Evolutionary conservation across 2,329 filamentous ascomycete species (phyloP).

Genomic region (Coleophoma eucalyptorum): DNA sequence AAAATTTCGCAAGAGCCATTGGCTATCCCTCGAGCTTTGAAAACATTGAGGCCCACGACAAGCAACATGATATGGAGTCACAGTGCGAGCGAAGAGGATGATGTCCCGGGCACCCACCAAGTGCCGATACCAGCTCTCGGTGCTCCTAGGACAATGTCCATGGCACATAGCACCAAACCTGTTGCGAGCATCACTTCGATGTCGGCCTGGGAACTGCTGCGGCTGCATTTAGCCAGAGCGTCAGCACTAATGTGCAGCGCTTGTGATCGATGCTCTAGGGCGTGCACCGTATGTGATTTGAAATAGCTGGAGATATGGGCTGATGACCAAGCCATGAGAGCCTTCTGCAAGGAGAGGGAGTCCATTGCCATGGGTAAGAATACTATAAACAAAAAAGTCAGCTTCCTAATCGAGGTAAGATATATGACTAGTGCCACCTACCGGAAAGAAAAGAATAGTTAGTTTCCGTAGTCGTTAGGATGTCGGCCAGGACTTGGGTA

Average conservation of each 20-base stretch:
- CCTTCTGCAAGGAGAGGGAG: slow-evolving; percentile 1
- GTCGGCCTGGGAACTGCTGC: neutral
- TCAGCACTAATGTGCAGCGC: neutral
- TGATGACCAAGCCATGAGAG: slow-evolving; percentile 7
- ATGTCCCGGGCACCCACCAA: slow-evolving; percentile 4
- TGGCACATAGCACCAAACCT: slow-evolving; percentile 5
- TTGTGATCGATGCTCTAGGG: slow-evolving; percentile 1
- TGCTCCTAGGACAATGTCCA: slow-evolving; percentile 5
- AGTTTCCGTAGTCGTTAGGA: slow-evolving; percentile 3
- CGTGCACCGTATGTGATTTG: neutral
- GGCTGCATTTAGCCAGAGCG: neutral
- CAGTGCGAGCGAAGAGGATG: neutral
- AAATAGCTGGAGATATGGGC: slow-evolving; percentile 5
- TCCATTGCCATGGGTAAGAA: slow-evolving; percentile 10
- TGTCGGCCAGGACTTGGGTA: slow-evolving; percentile 1
- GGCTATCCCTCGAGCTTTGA: slow-evolving; percentile 6
- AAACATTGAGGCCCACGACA: slow-evolving; percentile 1
- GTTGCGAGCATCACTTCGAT: slow-evolving; percentile 4
- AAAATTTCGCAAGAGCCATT: slow-evolving; percentile 18
- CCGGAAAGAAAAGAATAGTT: neutral
- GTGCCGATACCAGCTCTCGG: slow-evolving; percentile 5
- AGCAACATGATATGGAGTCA: neutral
- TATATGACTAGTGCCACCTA: neutral
- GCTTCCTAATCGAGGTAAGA: neutral
- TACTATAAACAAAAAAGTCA: slow-evolving; percentile 1